Conservation (phyloP, 352 stramenopile genomes). For the Phytophthora brassicae region DNA sequence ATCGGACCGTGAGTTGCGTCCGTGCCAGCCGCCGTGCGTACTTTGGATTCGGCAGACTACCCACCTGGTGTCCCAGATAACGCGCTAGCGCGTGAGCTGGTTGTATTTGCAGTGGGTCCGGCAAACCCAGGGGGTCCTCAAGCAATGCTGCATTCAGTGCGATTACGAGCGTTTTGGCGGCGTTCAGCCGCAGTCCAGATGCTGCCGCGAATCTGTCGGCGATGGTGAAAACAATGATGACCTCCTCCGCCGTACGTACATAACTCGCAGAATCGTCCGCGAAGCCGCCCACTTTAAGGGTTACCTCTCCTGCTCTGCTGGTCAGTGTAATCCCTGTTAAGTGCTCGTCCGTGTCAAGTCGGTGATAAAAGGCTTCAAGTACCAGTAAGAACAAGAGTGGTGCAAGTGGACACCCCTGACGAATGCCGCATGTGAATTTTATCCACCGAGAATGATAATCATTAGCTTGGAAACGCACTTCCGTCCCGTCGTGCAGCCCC, state of each 20-base stretch:
- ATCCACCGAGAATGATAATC: background rate
- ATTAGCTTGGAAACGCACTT: constrained; percentile 1
- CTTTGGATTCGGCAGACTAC: background rate
- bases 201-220: background rate
- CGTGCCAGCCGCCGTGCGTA: background rate
- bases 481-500: background rate
- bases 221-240: background rate
- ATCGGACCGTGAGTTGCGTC: background rate
- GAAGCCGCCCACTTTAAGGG: background rate
- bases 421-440: background rate
- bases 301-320: background rate
- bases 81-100: background rate
- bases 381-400: background rate
- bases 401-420: constrained; percentile 6
- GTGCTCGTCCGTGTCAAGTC: background rate
- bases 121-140: background rate
- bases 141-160: background rate
- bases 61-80: background rate
- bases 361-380: constrained; percentile 1
- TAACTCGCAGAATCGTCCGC: background rate
- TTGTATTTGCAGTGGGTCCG: background rate
- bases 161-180: background rate
- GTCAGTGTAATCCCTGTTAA: background rate
- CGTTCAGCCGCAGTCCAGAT: background rate
- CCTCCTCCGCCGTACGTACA: background rate